phyloP scores from a whole-genome alignment of 2,329 filamentous ascomycete genomes.

The Cladobotryum mycophilum region DNA sequence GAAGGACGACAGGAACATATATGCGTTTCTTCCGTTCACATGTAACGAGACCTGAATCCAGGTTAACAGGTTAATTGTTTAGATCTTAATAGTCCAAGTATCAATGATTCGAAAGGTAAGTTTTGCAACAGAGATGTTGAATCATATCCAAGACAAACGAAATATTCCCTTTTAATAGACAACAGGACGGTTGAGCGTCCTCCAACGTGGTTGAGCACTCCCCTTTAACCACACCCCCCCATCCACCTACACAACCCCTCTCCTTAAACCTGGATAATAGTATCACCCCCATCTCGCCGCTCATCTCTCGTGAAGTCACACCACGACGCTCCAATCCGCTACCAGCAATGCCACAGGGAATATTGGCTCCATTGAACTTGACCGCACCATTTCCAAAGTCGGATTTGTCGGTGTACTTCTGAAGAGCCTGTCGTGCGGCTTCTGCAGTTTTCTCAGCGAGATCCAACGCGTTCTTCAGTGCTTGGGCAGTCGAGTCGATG shows the following conservation, averaged over 20 bases:
- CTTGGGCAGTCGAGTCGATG: conserved; percentile 35
- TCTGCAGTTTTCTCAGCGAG: conserved; percentile 44
- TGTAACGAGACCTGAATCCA: too few relatives aligned
- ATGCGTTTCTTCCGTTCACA: too few relatives aligned
- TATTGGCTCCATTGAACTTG: conserved; percentile 11
- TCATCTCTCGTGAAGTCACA: conserved; percentile 47
- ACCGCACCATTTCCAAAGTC: background rate
- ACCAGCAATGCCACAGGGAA: background rate
- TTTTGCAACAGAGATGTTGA: too few relatives aligned
- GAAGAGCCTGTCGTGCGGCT: conserved; percentile 38
- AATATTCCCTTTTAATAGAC: too few relatives aligned
- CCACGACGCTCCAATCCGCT: conserved; percentile 31
- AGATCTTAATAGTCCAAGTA: too few relatives aligned
- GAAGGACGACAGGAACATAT: too few relatives aligned
- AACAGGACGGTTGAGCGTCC: too few relatives aligned
- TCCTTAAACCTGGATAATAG: conserved; percentile 24
- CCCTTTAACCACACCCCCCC: too few relatives aligned
- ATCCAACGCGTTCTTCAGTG: conserved; percentile 36
- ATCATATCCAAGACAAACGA: too few relatives aligned
- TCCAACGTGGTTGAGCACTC: too few relatives aligned
- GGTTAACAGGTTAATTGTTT: too few relatives aligned
- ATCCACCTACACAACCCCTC: background rate
- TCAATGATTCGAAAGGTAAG: too few relatives aligned
- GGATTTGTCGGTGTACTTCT: background rate
- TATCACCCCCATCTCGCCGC: conserved; percentile 60